phyloP scores from a whole-genome alignment of 2,329 filamentous ascomycete genomes.

The Nectriaceae sp. region DNA sequence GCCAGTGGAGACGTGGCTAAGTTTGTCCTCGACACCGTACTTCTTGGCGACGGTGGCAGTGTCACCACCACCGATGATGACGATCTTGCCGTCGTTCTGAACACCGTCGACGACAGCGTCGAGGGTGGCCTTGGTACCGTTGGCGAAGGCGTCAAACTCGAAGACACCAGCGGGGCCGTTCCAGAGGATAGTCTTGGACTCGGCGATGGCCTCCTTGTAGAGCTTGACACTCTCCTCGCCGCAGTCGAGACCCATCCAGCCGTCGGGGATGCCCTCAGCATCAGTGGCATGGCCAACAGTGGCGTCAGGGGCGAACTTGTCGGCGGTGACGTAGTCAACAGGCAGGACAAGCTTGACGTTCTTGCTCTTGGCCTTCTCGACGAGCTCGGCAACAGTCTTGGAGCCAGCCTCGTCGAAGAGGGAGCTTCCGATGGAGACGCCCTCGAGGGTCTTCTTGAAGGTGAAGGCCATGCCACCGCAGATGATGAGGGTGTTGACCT shows the following conservation, averaged over 20 bases:
- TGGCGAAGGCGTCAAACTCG: constrained; percentile 93
- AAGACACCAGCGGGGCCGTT: constrained; percentile 98
- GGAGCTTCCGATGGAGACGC: constrained; percentile 84
- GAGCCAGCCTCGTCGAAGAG: constrained; percentile 92
- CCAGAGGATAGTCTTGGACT: constrained; percentile 97
- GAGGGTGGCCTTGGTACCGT: constrained; percentile 87
- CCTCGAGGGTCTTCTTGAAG: constrained; percentile 98
- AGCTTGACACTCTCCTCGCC: constrained; percentile 85
- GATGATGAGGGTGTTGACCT: constrained; percentile 95
- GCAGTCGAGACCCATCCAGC: constrained; percentile 97
- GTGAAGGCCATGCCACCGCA: constrained; percentile 99
- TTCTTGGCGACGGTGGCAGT: constrained; percentile 97
- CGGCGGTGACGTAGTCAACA: constrained; percentile 92
- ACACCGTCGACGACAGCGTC: constrained; percentile 84
- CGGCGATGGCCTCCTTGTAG: constrained; percentile 83
- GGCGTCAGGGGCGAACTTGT: constrained; percentile 90
- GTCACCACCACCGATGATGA: constrained; percentile 98
- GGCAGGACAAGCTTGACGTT: constrained; percentile 94
- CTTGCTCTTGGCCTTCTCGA: constrained; percentile 96
- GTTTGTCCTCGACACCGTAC: constrained; percentile 93
- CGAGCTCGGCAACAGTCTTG: constrained; percentile 84
- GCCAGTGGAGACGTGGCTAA: constrained; percentile 97
- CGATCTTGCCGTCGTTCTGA: constrained; percentile 78
- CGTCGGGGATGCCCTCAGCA: constrained; percentile 86
- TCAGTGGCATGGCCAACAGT: constrained; percentile 81